Evolutionary conservation across 768 basidiomycete species (phyloP).

Genomic region (Pleurotus salmoneostramineus): DNA sequence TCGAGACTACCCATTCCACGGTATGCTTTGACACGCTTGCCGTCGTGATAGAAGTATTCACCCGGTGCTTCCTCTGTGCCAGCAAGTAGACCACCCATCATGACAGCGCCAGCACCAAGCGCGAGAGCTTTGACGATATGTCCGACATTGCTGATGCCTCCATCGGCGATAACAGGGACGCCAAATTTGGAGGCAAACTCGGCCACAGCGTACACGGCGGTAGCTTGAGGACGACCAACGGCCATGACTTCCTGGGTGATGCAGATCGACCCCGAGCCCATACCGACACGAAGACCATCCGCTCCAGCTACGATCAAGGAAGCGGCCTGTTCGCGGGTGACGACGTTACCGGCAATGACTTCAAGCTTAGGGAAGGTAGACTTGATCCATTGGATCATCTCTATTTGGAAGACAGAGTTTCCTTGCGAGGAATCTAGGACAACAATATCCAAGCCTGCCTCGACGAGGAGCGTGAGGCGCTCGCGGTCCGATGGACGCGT

Average conservation of each 20-base stretch:
- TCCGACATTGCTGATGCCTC: constrained; percentile 92
- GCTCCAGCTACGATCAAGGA: constrained; percentile 91
- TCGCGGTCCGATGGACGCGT: constrained; percentile 88
- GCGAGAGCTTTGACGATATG: constrained; percentile 97
- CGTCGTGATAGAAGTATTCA: constrained; percentile 99
- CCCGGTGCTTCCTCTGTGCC: constrained; percentile 97
- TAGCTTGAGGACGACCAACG: constrained; percentile 95
- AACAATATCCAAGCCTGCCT: constrained; percentile 94
- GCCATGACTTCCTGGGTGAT: constrained; percentile 99
- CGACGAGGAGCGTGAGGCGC: constrained; percentile 79
- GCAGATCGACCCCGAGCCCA: constrained; percentile 98
- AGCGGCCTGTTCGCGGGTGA: constrained; percentile 96
- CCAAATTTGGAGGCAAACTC: constrained; percentile 94
- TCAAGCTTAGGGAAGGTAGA: constrained; percentile 79
- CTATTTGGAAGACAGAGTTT: constrained; percentile 89
- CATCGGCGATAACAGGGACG: constrained; percentile 95
- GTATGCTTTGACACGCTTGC: constrained; percentile 98
- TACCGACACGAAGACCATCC: constrained; percentile 92
- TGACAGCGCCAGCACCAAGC: constrained; percentile 92
- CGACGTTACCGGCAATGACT: constrained; percentile 96
- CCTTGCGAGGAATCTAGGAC: constrained; percentile 96
- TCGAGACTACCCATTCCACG: constrained; percentile 97
- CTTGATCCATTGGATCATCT: constrained; percentile 96
- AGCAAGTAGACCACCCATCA: constrained; percentile 97
- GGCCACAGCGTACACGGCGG: constrained; percentile 94